Evolutionary conservation across 2,329 filamentous ascomycete genomes (phyloP).

Genomic region (Torrubiella hemipterigena): DNA sequence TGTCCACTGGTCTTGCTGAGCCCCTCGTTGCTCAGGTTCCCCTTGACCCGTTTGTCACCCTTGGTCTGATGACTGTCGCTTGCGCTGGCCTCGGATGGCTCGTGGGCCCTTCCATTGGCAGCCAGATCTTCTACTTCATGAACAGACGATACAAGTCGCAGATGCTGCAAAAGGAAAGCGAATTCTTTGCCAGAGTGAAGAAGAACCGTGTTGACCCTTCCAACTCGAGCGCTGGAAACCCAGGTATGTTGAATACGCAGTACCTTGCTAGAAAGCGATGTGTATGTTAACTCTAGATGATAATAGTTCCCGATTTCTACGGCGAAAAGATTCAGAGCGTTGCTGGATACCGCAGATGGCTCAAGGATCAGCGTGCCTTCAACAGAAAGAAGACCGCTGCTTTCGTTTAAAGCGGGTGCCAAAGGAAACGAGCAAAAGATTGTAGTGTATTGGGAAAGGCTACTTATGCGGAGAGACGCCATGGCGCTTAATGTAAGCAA

Average conservation of each 20-base stretch:
- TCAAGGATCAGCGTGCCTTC: constrained; percentile 95
- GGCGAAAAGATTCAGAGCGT: constrained; percentile 97
- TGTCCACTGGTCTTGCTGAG: constrained; percentile 64
- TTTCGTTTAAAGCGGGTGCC: constrained; percentile 34
- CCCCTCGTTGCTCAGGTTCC: constrained; percentile 58
- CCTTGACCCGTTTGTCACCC: constrained; percentile 75
- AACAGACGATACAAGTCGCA: constrained; percentile 60
- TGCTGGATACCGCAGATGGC: constrained; percentile 80
- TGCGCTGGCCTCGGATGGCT: constrained; percentile 82
- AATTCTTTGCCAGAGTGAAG: constrained; percentile 87
- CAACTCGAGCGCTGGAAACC: constrained; percentile 80
- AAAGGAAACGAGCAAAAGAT: constrained; percentile 3
- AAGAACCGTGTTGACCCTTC: constrained; percentile 85
- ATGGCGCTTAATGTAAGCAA: no score
- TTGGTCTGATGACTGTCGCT: constrained; percentile 68
- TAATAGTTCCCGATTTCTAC: constrained; percentile 84
- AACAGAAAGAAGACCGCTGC: constrained; percentile 80
- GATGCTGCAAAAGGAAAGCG: constrained; percentile 81
- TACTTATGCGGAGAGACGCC: no score
- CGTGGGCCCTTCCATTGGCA: constrained; percentile 71
- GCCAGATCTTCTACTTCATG: constrained; percentile 62
- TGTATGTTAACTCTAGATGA: constrained; percentile 9
- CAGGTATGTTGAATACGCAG: constrained; percentile 39
- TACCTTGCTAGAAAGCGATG: background rate
- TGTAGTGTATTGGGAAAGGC: background rate